Base-by-base conservation (phyloP, 192 early-diverging fungal species). In the Thoreauomyces humboldtii region DNA sequence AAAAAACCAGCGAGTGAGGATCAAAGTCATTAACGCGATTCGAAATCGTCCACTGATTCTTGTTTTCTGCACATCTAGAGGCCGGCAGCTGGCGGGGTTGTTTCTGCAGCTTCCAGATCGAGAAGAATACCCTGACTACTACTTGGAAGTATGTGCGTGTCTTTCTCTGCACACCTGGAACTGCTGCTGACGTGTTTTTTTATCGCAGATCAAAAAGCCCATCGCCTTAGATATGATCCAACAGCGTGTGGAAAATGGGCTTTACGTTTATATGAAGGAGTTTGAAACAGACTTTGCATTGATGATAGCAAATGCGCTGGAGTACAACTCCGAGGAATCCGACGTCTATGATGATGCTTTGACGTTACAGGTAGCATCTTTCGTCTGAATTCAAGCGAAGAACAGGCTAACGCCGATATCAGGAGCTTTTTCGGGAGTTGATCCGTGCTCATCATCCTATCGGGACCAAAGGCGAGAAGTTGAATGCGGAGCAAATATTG, bases 261-360 rank as follows among this genome's bases (percentile, higher is more conserved):
- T 24, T 1, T 74, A 98, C 68, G 62, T 66, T 28, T 83, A 78
- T 14, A 68, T 94, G 32, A 75, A 79, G 12, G 83, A 86, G 33
- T 92, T 95, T 60, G 80, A 86, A 68, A 69, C 70, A 9, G 95
- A 98, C 71, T 84, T 95, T 63, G 69, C 76, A 21, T 70, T 85
- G 48, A 86, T 98, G 80, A 92, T 93, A 68, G 80, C 89, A 59
- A 98, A 98, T 69, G 95, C 95, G 7, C 88, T 84, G 58, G 81
- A 84, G 27, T 98, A 91, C 72, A 96, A 96, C 71, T 86, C 85
- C 58, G 84, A 89, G 58, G 91, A 88, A 12, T 95, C 92, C 7
- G 86, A 87, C 28, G 81, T 98, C 3, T 90, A 92, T 62, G 72
- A 86, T 36, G 91, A 94, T 72, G 91, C 92, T 4, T 11, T 60